These are phyloP conservation scores for Exidia glandulosa DNA, from an alignment of 768 basidiomycete species.

Conservation along the genomic window DNA sequence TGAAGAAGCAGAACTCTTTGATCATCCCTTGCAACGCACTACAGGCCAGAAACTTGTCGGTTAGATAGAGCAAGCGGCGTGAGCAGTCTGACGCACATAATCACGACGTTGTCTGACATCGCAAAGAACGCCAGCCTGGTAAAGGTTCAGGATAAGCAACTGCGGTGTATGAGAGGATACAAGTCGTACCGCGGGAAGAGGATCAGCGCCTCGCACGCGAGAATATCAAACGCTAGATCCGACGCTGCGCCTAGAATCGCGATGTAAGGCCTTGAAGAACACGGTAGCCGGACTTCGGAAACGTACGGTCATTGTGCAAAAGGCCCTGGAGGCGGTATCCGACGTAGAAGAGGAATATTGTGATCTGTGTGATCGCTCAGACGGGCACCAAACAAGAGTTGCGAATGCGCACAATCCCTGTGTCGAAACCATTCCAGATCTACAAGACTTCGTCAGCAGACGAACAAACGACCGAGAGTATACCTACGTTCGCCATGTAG, in stretches of 20 bases:
- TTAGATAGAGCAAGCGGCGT: neutral
- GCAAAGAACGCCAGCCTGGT: conserved; percentile 67
- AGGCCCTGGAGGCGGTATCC: conserved; percentile 57
- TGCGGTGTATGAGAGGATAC: neutral
- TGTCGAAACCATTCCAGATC: conserved; percentile 91
- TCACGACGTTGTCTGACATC: conserved; percentile 65
- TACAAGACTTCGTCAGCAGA: conserved; percentile 17
- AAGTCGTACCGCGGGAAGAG: conserved; percentile 60
- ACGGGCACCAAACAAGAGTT: too few relatives aligned
- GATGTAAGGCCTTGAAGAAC: neutral
- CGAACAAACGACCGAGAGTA: too few relatives aligned
- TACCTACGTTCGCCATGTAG: conserved; percentile 68
- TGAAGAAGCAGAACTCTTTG: conserved; percentile 65
- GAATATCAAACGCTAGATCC: conserved; percentile 65
- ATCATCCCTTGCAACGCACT: conserved; percentile 80
- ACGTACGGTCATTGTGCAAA: conserved; percentile 37
- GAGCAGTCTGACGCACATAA: conserved; percentile 41
- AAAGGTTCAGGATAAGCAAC: neutral
- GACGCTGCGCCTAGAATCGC: conserved; percentile 36
- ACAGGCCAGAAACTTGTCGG: neutral
- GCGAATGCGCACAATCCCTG: too few relatives aligned
- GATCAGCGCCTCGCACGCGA: conserved; percentile 77
- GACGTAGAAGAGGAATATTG: conserved; percentile 60
- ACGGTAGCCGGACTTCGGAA: neutral
- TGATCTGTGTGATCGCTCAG: too few relatives aligned